Evolutionary conservation across 202 grass and related monocot genomes (phyloP).

Genomic region (Zoysia matrella): DNA sequence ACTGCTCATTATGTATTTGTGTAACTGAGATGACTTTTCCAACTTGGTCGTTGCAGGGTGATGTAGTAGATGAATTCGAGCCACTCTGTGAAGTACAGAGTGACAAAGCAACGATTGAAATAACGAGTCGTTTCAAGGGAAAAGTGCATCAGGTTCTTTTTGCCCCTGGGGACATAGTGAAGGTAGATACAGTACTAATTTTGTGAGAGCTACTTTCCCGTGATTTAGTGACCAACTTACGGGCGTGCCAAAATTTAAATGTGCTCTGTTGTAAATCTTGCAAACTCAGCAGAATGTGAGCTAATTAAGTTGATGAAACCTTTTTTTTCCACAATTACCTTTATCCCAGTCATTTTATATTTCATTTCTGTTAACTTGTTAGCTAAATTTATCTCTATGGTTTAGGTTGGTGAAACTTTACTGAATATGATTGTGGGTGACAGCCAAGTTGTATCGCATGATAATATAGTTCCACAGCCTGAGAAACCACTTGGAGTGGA

Average conservation of each 20-base stretch:
- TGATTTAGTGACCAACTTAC: background rate
- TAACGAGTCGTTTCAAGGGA: constrained; percentile 90
- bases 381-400: constrained; percentile 22
- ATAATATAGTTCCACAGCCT: constrained; percentile 40
- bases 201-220: background rate
- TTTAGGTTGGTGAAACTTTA: constrained; percentile 96
- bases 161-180: constrained; percentile 78
- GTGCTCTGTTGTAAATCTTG: background rate
- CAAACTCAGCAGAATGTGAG: background rate
- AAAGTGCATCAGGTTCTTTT: constrained; percentile 80
- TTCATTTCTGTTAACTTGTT: constrained; percentile 13
- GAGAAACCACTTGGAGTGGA: constrained; percentile 35
- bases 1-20: background rate
- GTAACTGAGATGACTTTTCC: background rate
- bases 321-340: background rate
- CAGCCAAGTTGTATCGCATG: constrained; percentile 52
- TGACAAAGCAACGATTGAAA: constrained; percentile 97
- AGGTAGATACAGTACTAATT: constrained; percentile 48
- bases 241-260: too few relatives aligned
- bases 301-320: constrained; percentile 59
- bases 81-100: constrained; percentile 92
- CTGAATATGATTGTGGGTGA: constrained; percentile 71
- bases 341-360: background rate
- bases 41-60: constrained; percentile 57
- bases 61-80: constrained; percentile 87